Evolutionary conservation across 2,329 filamentous ascomycete genomes (phyloP), one percentile per base, ranked within the genome.

Genomic region (Ceratocystis ficicola): DNA sequence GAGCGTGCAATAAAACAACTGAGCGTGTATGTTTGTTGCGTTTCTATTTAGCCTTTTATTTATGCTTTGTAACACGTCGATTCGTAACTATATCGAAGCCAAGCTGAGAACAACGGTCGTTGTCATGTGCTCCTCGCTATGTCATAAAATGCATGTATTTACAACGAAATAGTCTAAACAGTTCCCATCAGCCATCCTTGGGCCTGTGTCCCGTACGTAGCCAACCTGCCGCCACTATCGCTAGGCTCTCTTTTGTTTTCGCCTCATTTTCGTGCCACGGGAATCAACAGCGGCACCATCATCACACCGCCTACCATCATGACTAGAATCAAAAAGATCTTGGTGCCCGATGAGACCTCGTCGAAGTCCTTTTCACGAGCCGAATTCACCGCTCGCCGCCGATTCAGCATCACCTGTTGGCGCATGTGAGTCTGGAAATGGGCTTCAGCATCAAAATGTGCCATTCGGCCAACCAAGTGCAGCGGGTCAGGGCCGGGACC

Each of bases 401-500:
- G 41, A 22, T 64, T 73, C 22, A 76, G 74, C 5, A 79, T 74
- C 55, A 76, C 74, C 69, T 89, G 83, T 70, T 88, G 80, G 44
- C 81, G 78, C 62, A 81, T 79, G 69, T 95, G 90, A 67, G 90
- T 95, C 68, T 84, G 80, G 71, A 85, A 84, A 75, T 96, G 92
- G 8, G 81, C 80, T 52, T 77, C 78, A 50, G 83, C 82, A 76
- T 97, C 87, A 70, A 96, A 99, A 76, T 96, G 89, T 20, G 67
- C 63, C 41, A 90, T 79, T 44, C 85, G 79, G 65, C 83, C 77
- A 41, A 77, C 74, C 63, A 75, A 72, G 1, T 73, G 71, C 69
- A 76, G 81, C 5, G 79, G 78, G 50, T 79, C 76, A 66, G 82
- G 80, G 0, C 84, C 86, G 1, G 80, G 79, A 0, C 83, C 83